Conservation (phyloP, 2,329 filamentous ascomycete genomes). For the Fusarium devonianum region DNA sequence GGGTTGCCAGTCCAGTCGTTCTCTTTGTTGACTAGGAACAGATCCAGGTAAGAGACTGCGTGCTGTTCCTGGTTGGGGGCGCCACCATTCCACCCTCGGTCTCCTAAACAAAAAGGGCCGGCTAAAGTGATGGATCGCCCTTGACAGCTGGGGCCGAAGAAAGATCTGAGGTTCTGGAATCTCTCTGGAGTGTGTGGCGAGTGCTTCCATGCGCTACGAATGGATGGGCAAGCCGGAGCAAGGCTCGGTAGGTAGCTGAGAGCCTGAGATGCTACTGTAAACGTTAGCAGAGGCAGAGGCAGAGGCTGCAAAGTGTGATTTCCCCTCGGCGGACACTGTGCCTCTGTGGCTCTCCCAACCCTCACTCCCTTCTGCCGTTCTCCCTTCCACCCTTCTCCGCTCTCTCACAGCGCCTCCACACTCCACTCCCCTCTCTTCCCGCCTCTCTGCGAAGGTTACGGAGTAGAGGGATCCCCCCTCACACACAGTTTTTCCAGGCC, state of each 20-base stretch:
- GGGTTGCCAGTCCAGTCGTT: conserved; percentile 29
- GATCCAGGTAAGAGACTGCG: conserved; percentile 3
- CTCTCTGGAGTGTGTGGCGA: conserved; percentile 33
- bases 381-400: conserved; percentile 34
- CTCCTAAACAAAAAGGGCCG: conserved; percentile 17
- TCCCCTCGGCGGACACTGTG: conserved; percentile 15
- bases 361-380: conserved; percentile 30
- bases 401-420: conserved; percentile 36
- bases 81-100: conserved; percentile 32
- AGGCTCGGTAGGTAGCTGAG: no score
- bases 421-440: conserved; percentile 19
- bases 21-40: conserved; percentile 21
- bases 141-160: conserved; percentile 13
- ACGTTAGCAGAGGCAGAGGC: conserved; percentile 4
- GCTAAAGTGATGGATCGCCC: conserved; percentile 14
- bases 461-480: conserved; percentile 31
- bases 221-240: conserved; percentile 21
- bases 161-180: conserved; percentile 32
- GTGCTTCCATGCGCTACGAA: conserved; percentile 28
- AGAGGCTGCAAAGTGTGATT: neutral
- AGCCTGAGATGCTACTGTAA: no score
- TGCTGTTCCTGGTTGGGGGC: conserved; percentile 25
- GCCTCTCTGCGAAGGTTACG: conserved; percentile 9
- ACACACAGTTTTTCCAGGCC: conserved; percentile 36
- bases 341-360: conserved; percentile 22